Evolutionary conservation across 1,284 basidiomycete genomes (phyloP).

Genomic region (Termitomyces sp.): DNA sequence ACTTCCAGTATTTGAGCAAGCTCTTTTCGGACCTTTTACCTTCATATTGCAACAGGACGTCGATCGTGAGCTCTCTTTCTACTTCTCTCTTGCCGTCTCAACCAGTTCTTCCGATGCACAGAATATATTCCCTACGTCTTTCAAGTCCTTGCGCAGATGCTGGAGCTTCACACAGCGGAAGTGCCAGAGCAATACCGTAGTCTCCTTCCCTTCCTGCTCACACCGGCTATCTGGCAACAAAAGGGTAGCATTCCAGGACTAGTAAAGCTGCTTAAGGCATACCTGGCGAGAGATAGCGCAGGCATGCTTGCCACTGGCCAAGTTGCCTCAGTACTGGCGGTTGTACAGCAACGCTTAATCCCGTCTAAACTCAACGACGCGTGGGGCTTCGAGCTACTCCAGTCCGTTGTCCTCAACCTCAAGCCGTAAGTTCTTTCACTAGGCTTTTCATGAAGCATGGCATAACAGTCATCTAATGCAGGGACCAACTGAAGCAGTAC

Average conservation of each 20-base stretch:
- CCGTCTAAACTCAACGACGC: conserved; percentile 86
- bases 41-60: conserved; percentile 89
- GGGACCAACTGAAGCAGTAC: conserved; percentile 66
- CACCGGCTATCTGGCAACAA: conserved; percentile 87
- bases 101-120: conserved; percentile 22
- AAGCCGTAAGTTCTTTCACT: conserved; percentile 54
- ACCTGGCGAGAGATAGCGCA: conserved; percentile 67
- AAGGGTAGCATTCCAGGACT: conserved; percentile 96
- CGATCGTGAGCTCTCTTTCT: conserved; percentile 55
- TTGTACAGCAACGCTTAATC: conserved; percentile 88
- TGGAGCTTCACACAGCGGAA: conserved; percentile 70
- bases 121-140: conserved; percentile 98
- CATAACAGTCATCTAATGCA: conserved; percentile 24
- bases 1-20: conserved; percentile 74
- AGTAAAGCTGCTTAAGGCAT: conserved; percentile 84
- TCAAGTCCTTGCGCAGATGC: conserved; percentile 94
- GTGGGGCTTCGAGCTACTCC: conserved; percentile 88
- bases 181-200: conserved; percentile 78
- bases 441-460: not conserved
- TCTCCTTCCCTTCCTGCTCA: conserved; percentile 82
- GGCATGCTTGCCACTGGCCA: conserved; percentile 75
- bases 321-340: conserved; percentile 77
- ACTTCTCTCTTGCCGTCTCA: not conserved
- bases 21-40: conserved; percentile 87
- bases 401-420: conserved; percentile 70